Evolutionary conservation across 1,284 basidiomycete species (phyloP), one percentile per base, ranked within the genome.

Genomic region (Puccinia horiana): DNA sequence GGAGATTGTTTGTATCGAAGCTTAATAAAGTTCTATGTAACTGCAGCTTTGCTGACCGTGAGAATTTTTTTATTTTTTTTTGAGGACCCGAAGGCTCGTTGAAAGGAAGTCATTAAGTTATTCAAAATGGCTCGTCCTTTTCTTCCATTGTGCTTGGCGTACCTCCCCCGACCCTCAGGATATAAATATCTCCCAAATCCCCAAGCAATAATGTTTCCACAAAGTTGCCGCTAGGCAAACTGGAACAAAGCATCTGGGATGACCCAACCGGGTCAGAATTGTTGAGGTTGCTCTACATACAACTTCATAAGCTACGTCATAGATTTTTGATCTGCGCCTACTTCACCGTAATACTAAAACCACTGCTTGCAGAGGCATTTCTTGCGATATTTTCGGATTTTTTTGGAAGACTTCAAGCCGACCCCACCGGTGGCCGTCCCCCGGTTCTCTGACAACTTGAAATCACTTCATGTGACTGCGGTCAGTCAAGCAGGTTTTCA

Each of bases 61-160:
- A 72, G 69, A 29, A 72, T 52, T 20, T 29, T 20, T 72, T 32
- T 29, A 49, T n/a, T 52, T 20, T 29, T 20, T 72, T 32, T 29
- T 29, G 42, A 18, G 69, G 69, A 26, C 47, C 47, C 44, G 47
- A 72, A 29, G 69, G 69, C 69, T 29, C 42, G 14, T 40, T 65
- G 40, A 72, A 72, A 72, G 69, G 69, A 72, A 72, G 69, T 72
- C 69, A 72, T 72, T 20, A 44, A 37, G 69, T 12, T 72, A 72
- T 72, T 26, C 69, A 72, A 72, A 72, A 72, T 35, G 44, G 44
- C 1, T 29, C 12, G 18, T n/a, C 42, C 69, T 44, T 72, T 72
- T 72, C 4, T 47, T 47, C 40, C 69, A 49, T 72, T 49, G 40
- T 72, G 6, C 37, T 52, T 29, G 42, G 37, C 20, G 65, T 16